Conservation (phyloP, 305 asterid species). For the Stenogyne calaminthoides region DNA sequence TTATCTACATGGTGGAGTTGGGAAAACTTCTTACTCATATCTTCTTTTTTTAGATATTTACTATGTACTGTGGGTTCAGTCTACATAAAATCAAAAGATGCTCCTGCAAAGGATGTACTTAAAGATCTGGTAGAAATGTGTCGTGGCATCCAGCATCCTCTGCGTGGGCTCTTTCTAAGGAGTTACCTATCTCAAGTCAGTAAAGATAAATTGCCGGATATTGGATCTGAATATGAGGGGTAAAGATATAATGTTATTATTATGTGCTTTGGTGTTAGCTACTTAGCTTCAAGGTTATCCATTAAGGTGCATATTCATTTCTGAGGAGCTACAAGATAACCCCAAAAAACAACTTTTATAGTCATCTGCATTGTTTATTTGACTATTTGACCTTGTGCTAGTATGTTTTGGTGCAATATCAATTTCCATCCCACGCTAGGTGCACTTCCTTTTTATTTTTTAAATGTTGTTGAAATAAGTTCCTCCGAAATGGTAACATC, state of each 20-base stretch:
- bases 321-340: background rate
- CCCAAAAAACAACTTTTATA: background rate
- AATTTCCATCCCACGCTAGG: constrained; percentile 9
- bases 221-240: constrained; percentile 99
- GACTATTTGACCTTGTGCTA: constrained; percentile 17
- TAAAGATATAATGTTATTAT: constrained; percentile 38
- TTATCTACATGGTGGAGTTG: constrained; percentile 10
- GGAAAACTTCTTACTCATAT: constrained; percentile 19
- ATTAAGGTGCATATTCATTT: constrained; percentile 7
- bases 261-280: constrained; percentile 10
- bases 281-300: constrained; percentile 22
- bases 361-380: background rate
- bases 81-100: constrained; percentile 93
- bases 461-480: background rate
- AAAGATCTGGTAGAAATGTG: constrained; percentile 99
- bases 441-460: background rate
- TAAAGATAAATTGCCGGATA: constrained; percentile 89
- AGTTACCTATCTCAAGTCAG: constrained; percentile 99
- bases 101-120: constrained; percentile 95
- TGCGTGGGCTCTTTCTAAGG: constrained; percentile 95
- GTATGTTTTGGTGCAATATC: background rate
- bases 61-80: constrained; percentile 97
- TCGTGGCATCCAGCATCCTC: constrained; percentile 90
- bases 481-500: constrained; percentile 12
- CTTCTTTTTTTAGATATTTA: constrained; percentile 63